Conservation (phyloP, 2,329 filamentous ascomycete genomes). For the Paraphoma sp. region DNA sequence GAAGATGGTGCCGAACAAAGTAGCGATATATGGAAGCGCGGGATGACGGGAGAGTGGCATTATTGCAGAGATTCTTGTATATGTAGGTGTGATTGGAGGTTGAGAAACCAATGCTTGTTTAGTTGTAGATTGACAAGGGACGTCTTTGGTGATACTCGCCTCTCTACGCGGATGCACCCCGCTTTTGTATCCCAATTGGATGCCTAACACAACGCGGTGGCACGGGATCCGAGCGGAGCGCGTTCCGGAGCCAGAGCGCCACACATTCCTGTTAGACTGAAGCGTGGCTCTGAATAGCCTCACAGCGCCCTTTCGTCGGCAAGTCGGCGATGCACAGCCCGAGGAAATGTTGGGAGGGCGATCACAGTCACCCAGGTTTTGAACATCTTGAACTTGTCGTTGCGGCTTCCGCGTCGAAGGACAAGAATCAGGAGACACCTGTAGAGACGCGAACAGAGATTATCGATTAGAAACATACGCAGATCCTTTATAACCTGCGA, state of each 20-base stretch:
- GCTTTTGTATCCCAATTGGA: background rate
- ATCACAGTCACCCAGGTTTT: background rate
- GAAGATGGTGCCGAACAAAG: constrained; percentile 35
- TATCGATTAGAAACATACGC: no score
- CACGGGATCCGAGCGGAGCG: constrained; percentile 1
- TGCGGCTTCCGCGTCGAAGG: no score
- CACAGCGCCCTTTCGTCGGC: background rate
- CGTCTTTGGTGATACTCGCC: background rate
- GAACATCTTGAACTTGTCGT: no score
- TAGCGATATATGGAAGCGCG: constrained; percentile 17
- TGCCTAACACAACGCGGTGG: background rate
- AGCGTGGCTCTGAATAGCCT: background rate
- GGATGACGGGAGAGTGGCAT: constrained; percentile 17
- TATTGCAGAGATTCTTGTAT: background rate
- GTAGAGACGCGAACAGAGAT: no score
- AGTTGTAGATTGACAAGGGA: background rate
- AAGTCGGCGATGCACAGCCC: background rate
- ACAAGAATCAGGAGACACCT: no score
- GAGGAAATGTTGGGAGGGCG: background rate
- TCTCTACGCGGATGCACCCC: background rate
- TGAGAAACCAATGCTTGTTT: background rate
- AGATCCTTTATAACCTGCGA: no score
- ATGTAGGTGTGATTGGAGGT: background rate
- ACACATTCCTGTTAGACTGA: background rate
- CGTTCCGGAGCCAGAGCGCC: background rate